Base-by-base conservation (phyloP, 2,329 filamentous ascomycete genomes). In the Beauveria sp. region DNA sequence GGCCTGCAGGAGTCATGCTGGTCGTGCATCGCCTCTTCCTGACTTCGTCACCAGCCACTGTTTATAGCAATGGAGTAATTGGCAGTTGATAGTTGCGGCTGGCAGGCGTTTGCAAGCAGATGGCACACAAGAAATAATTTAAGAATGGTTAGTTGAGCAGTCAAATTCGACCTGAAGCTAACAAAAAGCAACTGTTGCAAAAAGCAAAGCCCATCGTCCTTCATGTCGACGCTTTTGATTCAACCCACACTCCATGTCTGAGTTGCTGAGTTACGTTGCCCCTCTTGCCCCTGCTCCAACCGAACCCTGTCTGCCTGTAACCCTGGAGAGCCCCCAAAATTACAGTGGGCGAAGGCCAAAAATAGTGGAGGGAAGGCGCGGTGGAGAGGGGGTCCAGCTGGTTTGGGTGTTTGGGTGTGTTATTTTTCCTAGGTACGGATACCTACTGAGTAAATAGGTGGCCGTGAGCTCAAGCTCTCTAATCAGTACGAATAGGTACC, bases 1-100 rank as follows among this genome's bases (percentile, higher is more conserved):
- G 24, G 18, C 18, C 53, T 52, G 48, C 53, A 46, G 53, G 53
- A 55, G 53, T 55, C 53, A 55, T 55, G 53, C 53, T 55, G 53
- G 52, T 18, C 22, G 40, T 40, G 52, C 52, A 30, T 41, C 53
- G 40, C 40, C 53, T 46, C 40, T 26, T 44, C 22, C 24, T 55
- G 53, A 55, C 41, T 55, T 34, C 53, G 41, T 30, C 53, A 46
- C 40, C 18, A 55, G 53, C 41, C 53, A 55, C 53, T 34, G 24
- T 16, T 37, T 37, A 14, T 37, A 37, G 34, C 5, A 37, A 37
- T 34, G 30, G 4, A 34, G 30, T 12, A 34, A 12, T 34, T 34
- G 24, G 37, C 34, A 54, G 24, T 26, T 30, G 9, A 26, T 8
- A 50, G 47, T 8, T 50, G 14, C 24, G 16, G 34, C 51, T 24